Evolutionary conservation across 805 yeast genomes (phyloP).

Genomic region (Yarrowia hollandica): DNA sequence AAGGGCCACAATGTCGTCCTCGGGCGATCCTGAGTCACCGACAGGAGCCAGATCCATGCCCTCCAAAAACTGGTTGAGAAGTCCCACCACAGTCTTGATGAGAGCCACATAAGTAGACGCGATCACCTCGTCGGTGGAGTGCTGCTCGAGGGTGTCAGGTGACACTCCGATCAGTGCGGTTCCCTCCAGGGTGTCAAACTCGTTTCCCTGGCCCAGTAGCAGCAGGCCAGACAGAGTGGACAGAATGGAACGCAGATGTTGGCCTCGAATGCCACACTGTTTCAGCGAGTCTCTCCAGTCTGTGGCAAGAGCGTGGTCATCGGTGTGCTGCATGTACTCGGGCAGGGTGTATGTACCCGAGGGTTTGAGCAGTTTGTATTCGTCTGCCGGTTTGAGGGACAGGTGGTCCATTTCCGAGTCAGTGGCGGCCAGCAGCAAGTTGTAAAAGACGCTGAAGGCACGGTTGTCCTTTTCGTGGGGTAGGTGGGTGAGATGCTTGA

Average conservation of each 20-base stretch:
- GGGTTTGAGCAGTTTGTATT: constrained; percentile 39
- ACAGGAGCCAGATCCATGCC: constrained; percentile 36
- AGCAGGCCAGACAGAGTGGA: constrained; percentile 45
- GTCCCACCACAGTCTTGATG: constrained; percentile 40
- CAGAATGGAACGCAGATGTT: constrained; percentile 40
- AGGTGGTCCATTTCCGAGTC: constrained; percentile 39
- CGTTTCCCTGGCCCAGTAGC: constrained; percentile 41
- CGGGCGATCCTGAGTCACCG: constrained; percentile 31
- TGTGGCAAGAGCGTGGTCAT: constrained; percentile 44
- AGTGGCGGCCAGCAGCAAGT: constrained; percentile 40
- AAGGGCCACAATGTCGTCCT: constrained; percentile 41
- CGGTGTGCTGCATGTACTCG: constrained; percentile 42
- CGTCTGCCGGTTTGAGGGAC: constrained; percentile 37
- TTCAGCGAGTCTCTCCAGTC: constrained; percentile 46
- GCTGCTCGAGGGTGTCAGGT: constrained; percentile 36
- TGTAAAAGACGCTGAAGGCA: constrained; percentile 44
- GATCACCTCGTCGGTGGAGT: constrained; percentile 40
- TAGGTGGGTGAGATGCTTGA: constrained; percentile 40
- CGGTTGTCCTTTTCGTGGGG: constrained; percentile 37
- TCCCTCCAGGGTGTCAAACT: constrained; percentile 45
- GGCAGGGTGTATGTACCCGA: constrained; percentile 41
- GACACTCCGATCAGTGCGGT: constrained; percentile 45
- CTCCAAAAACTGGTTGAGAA: constrained; percentile 42
- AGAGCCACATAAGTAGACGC: constrained; percentile 41
- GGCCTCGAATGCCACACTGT: constrained; percentile 42